Conservation (phyloP, 768 basidiomycete genomes). For the Rickenella mellea region DNA sequence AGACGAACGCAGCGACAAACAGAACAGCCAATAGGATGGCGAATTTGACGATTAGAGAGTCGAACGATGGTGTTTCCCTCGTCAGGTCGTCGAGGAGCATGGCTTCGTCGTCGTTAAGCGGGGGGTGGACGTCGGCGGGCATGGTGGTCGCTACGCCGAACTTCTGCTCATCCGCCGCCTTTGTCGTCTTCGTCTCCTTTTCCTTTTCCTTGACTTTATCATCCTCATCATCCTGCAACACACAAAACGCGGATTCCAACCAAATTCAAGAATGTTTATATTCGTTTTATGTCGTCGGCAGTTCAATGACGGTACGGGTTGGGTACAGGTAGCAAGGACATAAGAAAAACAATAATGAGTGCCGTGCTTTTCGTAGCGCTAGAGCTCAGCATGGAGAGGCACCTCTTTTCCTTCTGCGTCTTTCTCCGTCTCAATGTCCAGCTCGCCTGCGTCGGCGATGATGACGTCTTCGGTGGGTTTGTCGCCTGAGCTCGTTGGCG, state of each 20-base stretch:
- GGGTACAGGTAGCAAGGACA: constrained; percentile 18
- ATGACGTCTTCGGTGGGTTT: constrained; percentile 68
- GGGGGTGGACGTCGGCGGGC: constrained; percentile 1
- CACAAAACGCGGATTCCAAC: too few species aligned
- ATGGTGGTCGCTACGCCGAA: neutral
- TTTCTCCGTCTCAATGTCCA: constrained; percentile 42
- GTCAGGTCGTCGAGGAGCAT: too few species aligned
- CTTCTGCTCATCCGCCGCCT: neutral
- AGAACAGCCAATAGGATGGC: too few species aligned
- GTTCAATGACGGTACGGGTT: neutral
- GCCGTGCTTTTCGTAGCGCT: too few species aligned
- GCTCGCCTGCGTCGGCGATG: constrained; percentile 86
- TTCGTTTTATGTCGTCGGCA: neutral
- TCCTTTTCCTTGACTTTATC: too few species aligned
- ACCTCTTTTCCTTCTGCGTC: constrained; percentile 78
- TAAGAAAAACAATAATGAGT: constrained; percentile 10
- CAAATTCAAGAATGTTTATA: too few species aligned
- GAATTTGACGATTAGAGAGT: too few species aligned
- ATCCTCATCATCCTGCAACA: too few species aligned
- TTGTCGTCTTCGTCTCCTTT: too few species aligned
- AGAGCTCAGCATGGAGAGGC: constrained; percentile 92
- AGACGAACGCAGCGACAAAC: too few species aligned
- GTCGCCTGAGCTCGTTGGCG: constrained; percentile 60
- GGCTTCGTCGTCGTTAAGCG: too few species aligned
- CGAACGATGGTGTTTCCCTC: too few species aligned